Percentiles rank a stretch among this genome's conserved stretches.
Evolutionary conservation across 2,329 filamentous ascomycete genomes (phyloP).

Genomic region (Ophiocordyceps australis): DNA sequence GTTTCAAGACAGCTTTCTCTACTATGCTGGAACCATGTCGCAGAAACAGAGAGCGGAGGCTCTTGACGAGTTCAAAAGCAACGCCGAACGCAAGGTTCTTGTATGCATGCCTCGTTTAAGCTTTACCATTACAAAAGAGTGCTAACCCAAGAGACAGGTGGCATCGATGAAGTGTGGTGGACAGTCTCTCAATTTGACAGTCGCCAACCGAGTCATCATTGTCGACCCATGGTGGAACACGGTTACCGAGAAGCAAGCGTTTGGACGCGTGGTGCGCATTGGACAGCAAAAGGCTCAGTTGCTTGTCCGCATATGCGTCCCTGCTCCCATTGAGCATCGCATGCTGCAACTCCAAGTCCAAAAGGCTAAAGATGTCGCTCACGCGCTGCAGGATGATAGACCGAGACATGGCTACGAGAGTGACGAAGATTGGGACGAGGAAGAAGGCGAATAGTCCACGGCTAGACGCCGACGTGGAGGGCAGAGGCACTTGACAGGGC

Average conservation of each 20-base stretch:
- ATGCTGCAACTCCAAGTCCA: too few species aligned
- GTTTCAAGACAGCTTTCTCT: constrained; percentile 13
- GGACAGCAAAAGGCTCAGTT: constrained; percentile 43
- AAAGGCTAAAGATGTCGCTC: constrained; percentile 27
- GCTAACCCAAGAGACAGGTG: constrained; percentile 9
- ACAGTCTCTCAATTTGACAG: constrained; percentile 19
- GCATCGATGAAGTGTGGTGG: constrained; percentile 15
- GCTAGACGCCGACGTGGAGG: too few species aligned
- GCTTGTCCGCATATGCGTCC: constrained; percentile 37
- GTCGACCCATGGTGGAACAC: constrained; percentile 45
- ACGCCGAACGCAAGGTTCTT: constrained; percentile 10
- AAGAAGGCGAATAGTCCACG: too few species aligned
- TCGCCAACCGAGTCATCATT: constrained; percentile 32
- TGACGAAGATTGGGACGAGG: too few species aligned
- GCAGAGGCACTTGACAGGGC: too few species aligned
- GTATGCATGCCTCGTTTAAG: constrained; percentile 8
- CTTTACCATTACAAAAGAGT: not conserved
- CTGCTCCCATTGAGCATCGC: constrained; percentile 41
- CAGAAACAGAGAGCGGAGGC: constrained; percentile 3
- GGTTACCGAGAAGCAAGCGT: constrained; percentile 41
- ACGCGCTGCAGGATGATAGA: constrained; percentile 11
- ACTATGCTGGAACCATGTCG: constrained; percentile 13
- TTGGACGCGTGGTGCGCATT: constrained; percentile 41
- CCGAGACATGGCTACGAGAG: too few species aligned
- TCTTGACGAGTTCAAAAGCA: constrained; percentile 7